Conservation (phyloP, 1,284 basidiomycete species). For the Sphaerobolus stellatus region DNA sequence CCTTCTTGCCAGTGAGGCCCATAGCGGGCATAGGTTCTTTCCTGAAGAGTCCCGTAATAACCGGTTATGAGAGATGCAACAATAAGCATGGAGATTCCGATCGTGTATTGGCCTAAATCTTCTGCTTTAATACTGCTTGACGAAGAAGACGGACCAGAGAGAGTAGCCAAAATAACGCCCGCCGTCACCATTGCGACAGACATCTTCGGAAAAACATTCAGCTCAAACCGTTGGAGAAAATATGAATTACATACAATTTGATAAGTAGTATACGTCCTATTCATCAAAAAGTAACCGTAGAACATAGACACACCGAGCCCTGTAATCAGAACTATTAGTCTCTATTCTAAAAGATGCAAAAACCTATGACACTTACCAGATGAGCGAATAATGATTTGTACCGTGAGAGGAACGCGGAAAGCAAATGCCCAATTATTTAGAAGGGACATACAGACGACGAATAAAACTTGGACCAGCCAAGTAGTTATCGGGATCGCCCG, state of each 20-base stretch:
- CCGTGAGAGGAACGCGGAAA: slow-evolving; percentile 74
- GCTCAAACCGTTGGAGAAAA: background rate
- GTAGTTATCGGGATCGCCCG: slow-evolving; percentile 68
- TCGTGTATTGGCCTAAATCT: slow-evolving; percentile 52
- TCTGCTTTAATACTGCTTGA: slow-evolving; percentile 23
- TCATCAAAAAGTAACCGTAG: slow-evolving; percentile 56
- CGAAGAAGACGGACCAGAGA: slow-evolving; percentile 54
- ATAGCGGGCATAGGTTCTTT: slow-evolving; percentile 71
- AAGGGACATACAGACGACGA: slow-evolving; percentile 68
- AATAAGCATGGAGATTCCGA: slow-evolving; percentile 72
- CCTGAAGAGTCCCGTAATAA: slow-evolving; percentile 77
- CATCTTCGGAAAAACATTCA: slow-evolving; percentile 35
- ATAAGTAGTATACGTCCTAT: slow-evolving; percentile 55
- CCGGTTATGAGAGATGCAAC: slow-evolving; percentile 74
- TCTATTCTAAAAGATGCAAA: slow-evolving; percentile 22
- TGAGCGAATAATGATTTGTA: slow-evolving; percentile 88
- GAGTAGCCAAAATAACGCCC: slow-evolving; percentile 76
- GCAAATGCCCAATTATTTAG: slow-evolving; percentile 88
- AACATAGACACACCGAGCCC: slow-evolving; percentile 70
- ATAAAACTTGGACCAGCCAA: slow-evolving; percentile 77
- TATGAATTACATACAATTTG: slow-evolving; percentile 56
- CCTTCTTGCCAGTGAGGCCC: slow-evolving; percentile 84
- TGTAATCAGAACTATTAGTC: slow-evolving; percentile 2
- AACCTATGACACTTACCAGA: slow-evolving; percentile 55
- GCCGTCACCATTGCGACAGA: slow-evolving; percentile 71